Base-by-base conservation (phyloP, 1,284 basidiomycete species). In the Chalciporus sp. region DNA sequence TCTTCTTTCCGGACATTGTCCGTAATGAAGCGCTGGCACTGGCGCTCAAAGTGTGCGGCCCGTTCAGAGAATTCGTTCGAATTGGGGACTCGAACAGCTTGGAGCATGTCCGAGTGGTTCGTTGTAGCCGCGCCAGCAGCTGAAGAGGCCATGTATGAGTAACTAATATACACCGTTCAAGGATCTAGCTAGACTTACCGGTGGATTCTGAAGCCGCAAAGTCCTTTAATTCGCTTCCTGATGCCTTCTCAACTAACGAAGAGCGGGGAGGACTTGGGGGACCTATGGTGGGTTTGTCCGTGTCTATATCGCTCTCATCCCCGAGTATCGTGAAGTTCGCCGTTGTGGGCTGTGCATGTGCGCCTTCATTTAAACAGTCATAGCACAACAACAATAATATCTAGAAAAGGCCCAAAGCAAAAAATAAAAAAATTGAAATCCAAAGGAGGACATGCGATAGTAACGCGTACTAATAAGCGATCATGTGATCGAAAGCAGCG, bases 401-500 rank as follows among this genome's bases (percentile, higher is more conserved):
- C 14, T 14, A 14, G 33, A 35, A 16, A 16, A n/a, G n/a, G n/a
- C n/a, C n/a, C n/a, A n/a, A n/a, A n/a, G n/a, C n/a, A n/a, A n/a
- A n/a, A n/a, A n/a, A n/a, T n/a, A n/a, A n/a, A 37, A 17, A 37
- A n/a, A 8, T 14, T 37, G 3, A n/a, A 9, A n/a, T n/a, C 8
- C 35, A 37, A n/a, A n/a, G n/a, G 7, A n/a, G n/a, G n/a, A n/a
- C n/a, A n/a, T n/a, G n/a, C n/a, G n/a, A n/a, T n/a, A n/a, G n/a
- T n/a, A n/a, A n/a, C 35, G 35, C 35, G 35, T n/a, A 16, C 6
- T 37, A n/a, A 10, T 16, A 31, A 33, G 4, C 10, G 44, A 10
- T 40, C 63, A 67, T 52, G 61, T 67, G 65, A 58, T 19, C 16
- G 12, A 23, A 27, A 50, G n/a, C 3, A 42, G 3, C 14, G 57